Percentiles rank a stretch among this genome's conserved stretches.
These are phyloP conservation scores for Aureobasidium sp. DNA, from an alignment of 2,329 filamentous ascomycete species.

Conservation along the genomic window DNA sequence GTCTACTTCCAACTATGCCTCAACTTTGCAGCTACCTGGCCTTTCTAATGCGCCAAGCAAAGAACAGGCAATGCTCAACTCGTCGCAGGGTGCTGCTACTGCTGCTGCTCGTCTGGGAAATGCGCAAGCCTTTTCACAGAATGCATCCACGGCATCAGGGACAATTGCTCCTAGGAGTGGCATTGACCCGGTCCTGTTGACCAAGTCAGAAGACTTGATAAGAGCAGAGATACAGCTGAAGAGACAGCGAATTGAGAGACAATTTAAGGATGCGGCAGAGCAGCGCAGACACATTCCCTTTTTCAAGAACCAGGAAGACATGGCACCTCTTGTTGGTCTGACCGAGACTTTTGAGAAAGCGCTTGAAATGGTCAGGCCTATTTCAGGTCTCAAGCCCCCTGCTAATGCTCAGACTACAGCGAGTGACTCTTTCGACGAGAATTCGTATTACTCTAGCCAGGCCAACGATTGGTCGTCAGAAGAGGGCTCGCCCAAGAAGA, in stretches of 20 bases:
- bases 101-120: not conserved
- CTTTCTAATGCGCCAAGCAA: not conserved
- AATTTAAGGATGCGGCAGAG: conserved; percentile 68
- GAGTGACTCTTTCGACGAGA: conserved; percentile 82
- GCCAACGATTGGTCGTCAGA: conserved; percentile 58
- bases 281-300: conserved; percentile 40
- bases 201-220: conserved; percentile 77
- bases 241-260: conserved; percentile 70
- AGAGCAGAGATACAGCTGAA: conserved; percentile 73
- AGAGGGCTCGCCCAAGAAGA: conserved; percentile 20
- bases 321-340: conserved; percentile 32
- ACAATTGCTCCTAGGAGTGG: conserved; percentile 28
- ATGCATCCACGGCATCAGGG: not conserved
- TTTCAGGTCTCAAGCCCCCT: conserved; percentile 46
- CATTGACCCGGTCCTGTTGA: conserved; percentile 74
- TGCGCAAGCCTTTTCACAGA: conserved; percentile 1
- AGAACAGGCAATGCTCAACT: not conserved
- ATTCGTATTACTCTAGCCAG: conserved; percentile 93
- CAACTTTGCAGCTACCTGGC: not conserved
- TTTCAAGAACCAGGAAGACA: conserved; percentile 43
- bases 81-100: not conserved
- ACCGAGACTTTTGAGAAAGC: conserved; percentile 46
- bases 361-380: conserved; percentile 61
- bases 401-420: conserved; percentile 54
- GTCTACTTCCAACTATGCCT: not conserved